Conservation (phyloP, 148 eudicot species). For the Talinum fruticosum region DNA sequence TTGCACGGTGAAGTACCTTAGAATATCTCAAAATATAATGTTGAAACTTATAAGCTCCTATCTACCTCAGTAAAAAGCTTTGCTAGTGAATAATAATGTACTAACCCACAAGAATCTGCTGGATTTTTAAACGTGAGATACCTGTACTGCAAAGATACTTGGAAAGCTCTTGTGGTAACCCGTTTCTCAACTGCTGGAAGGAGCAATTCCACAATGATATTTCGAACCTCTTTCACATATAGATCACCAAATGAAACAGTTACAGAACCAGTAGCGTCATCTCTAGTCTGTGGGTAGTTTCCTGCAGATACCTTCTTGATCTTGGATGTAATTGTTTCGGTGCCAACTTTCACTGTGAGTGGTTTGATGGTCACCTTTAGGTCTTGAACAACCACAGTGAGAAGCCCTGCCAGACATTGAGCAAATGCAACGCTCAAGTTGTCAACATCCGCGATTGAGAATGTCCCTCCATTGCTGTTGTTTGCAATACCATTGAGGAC, state of each 20-base stretch:
- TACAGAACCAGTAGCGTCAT: background rate
- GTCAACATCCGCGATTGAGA: background rate
- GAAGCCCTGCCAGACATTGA: slow-evolving; percentile 6
- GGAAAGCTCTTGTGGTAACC: background rate
- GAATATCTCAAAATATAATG: too few species aligned
- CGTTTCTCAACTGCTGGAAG: background rate
- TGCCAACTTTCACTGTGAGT: background rate
- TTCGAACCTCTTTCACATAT: background rate
- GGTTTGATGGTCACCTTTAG: background rate
- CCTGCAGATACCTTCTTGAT: background rate
- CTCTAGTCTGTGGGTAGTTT: background rate
- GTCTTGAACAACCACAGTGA: background rate
- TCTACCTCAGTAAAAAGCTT: too few species aligned
- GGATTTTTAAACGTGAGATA: background rate
- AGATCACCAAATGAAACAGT: background rate
- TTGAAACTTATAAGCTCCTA: too few species aligned
- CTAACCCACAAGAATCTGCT: too few species aligned
- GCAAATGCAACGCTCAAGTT: slow-evolving; percentile 4
- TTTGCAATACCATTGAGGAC: slow-evolving; percentile 4
- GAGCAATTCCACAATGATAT: background rate
- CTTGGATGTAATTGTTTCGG: background rate
- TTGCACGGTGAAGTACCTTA: too few species aligned
- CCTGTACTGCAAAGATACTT: background rate
- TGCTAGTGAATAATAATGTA: too few species aligned
- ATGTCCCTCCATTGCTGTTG: slow-evolving; percentile 5